Evolutionary conservation across 139 green algal species (phyloP).

Genomic region (Picochlorum sp.): DNA sequence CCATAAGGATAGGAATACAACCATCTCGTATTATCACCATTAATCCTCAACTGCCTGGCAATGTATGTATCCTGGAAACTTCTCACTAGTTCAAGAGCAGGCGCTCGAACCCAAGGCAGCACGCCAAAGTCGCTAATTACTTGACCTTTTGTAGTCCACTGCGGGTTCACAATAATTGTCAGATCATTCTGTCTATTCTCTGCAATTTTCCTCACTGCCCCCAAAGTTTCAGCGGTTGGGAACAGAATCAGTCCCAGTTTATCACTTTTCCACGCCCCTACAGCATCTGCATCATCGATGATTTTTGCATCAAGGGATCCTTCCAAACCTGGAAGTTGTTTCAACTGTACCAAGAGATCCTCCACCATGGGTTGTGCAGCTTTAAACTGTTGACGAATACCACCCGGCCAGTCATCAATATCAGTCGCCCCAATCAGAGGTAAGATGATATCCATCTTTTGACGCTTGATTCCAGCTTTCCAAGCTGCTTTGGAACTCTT

Average conservation of each 20-base stretch:
- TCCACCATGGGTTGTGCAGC: conserved; percentile 27
- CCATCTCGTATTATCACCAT: conserved; percentile 45
- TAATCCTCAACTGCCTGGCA: conserved; percentile 53
- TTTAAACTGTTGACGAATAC: conserved; percentile 81
- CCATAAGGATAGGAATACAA: conserved; percentile 28
- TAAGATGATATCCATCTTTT: conserved; percentile 70
- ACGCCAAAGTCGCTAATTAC: conserved; percentile 43
- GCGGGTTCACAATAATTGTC: conserved; percentile 69
- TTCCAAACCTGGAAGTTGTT: conserved; percentile 35
- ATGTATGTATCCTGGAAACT: conserved; percentile 55
- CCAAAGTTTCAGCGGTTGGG: conserved; percentile 52
- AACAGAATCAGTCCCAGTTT: conserved; percentile 63
- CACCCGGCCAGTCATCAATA: conserved; percentile 84
- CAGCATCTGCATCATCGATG: conserved; percentile 71
- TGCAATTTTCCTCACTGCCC: conserved; percentile 28
- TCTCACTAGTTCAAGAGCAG: conserved; percentile 33
- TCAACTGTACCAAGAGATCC: conserved; percentile 50
- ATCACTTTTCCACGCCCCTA: conserved; percentile 50
- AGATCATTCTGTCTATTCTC: conserved; percentile 25
- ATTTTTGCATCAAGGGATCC: conserved; percentile 43
- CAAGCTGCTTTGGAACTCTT: conserved; percentile 43
- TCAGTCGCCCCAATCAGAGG: conserved; percentile 85
- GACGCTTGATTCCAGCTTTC: conserved; percentile 39
- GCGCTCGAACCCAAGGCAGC: conserved; percentile 10
- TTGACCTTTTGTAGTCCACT: conserved; percentile 42